Evolutionary conservation across 2,329 filamentous ascomycete species (phyloP), one percentile per base, ranked within the genome.

Genomic region (Trichoderma asperellum): DNA sequence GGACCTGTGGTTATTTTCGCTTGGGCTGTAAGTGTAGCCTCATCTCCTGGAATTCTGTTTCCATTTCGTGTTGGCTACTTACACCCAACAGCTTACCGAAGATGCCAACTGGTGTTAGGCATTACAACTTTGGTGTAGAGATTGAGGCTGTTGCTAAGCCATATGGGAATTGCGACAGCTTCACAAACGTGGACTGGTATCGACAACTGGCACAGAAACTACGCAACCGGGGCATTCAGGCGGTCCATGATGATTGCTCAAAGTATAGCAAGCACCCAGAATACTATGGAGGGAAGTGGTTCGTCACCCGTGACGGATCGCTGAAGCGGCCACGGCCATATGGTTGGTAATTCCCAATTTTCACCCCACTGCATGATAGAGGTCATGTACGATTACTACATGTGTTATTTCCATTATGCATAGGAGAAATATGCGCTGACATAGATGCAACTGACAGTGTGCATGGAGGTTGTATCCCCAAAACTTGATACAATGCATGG

Each of bases 281-380:
- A 71, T 80, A 81, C 72, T 81, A 81, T 57, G 79, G 79, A 68
- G 79, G 78, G 18, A 81, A 81, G 72, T 81, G 80, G 80, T 81
- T 80, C 70, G 78, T 81, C 68, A 81, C 80, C 12, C 75, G 79
- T 35, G 80, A 81, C 69, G 80, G 79, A 6, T 81, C 80, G 27
- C 72, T 81, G 55, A 79, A 80, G 71, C 74, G 79, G n/a, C 77
- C 77, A 64, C 74, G 74, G 37, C 79, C 79, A 11, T 76, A 75
- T 62, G 79, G 79, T 80, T 75, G 43, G 77, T 75, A 52, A 8
- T 49, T 37, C 37, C 49, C 61, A 32, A 29, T 32, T 49, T 52
- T 21, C 66, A 57, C 47, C 43, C 32, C 34, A 37, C 27, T 60
- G 43, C 47, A 55, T 34, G 55, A 60, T 40, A 27, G 16, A 14